Conservation (phyloP, 257 asterid genomes). For the Parsonsia alboflavescens region DNA sequence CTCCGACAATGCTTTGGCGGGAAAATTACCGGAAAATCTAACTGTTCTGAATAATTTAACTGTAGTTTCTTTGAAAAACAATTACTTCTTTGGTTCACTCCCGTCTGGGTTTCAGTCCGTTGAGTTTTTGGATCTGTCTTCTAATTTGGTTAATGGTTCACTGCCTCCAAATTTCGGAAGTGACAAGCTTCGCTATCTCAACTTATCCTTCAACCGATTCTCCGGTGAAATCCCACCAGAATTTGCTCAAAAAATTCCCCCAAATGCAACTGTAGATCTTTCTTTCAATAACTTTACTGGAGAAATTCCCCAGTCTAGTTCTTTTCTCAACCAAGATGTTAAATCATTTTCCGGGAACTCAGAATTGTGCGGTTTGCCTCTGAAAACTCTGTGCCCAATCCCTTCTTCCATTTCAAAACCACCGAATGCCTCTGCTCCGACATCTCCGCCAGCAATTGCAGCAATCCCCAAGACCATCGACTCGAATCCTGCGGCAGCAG, state of each 20-base stretch:
- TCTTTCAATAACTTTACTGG: slow-evolving; percentile 62
- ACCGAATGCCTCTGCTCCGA: slow-evolving; percentile 43
- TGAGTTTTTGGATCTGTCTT: slow-evolving; percentile 70
- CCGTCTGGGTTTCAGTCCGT: slow-evolving; percentile 58
- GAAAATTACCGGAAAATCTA: slow-evolving; percentile 54
- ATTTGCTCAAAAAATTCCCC: slow-evolving; percentile 41
- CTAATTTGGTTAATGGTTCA: slow-evolving; percentile 67
- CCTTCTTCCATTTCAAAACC: slow-evolving; percentile 45
- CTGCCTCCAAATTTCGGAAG: slow-evolving; percentile 68
- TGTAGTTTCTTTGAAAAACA: slow-evolving; percentile 51
- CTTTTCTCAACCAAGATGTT: slow-evolving; percentile 39
- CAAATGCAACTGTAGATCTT: slow-evolving; percentile 64
- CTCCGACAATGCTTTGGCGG: slow-evolving; percentile 68
- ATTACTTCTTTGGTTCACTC: slow-evolving; percentile 57
- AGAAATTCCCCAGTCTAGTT: slow-evolving; percentile 45
- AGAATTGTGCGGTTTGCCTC: slow-evolving; percentile 63
- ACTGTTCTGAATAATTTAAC: slow-evolving; percentile 41
- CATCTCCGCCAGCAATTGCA: slow-evolving; percentile 90
- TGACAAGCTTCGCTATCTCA: slow-evolving; percentile 36
- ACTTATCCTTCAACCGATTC: slow-evolving; percentile 62
- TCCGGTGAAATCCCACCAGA: slow-evolving; percentile 65
- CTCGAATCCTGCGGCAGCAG: slow-evolving; percentile 37
- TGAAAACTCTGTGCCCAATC: slow-evolving; percentile 45
- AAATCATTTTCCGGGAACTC: slow-evolving; percentile 54
- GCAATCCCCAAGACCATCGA: slow-evolving; percentile 64